Evolutionary conservation across 2,329 filamentous ascomycete species (phyloP), one percentile per base, ranked within the genome.

Genomic region (Coleophoma eucalyptorum): DNA sequence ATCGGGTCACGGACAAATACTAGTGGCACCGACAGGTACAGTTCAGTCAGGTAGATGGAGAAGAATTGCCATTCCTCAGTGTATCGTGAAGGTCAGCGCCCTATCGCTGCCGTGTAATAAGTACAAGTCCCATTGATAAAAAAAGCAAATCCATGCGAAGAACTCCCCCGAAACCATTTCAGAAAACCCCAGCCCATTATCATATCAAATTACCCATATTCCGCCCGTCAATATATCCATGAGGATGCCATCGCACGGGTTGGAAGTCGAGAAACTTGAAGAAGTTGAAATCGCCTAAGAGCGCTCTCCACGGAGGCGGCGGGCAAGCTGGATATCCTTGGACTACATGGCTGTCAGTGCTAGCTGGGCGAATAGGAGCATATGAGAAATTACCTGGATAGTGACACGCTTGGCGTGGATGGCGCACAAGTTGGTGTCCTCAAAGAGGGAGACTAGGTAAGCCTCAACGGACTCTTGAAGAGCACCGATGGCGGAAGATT

Each of bases 321-420:
- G 89, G 67, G 93, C 92, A 46, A 97, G 85, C 78, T 97, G 93
- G 70, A 97, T 97, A 67, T 97, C 93, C 82, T 97, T 97, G 42
- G 20, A 31, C 75, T 74, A 68, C 7, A 13, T 20, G 19, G 10
- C 13, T 46, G 46, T 54, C 47, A 54, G 52, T 46, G 10, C 10
- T 6, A 21, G 5, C 12, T 5, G 26, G 20, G 20, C 4, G 6
- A 35, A 21, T 40, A 13, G 61, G 62, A 50, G 18, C 10, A 56
- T 42, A 56, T 67, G 18, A 16, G 21, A 41, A 26, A 7, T 16
- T 32, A 41, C 40, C 16, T 18, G 21, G 21, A 97, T 97, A 68
- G 93, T 97, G 69, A 97, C 94, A 79, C 94, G 91, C 86, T 97
- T 97, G 76, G 94, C 93, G 78, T 97, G 94, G 74, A 97, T 96